Percentiles rank a stretch among this genome's conserved stretches.
Evolutionary conservation across 768 basidiomycete species (phyloP).

Genomic region (Cantharellus cinnabarinus): DNA sequence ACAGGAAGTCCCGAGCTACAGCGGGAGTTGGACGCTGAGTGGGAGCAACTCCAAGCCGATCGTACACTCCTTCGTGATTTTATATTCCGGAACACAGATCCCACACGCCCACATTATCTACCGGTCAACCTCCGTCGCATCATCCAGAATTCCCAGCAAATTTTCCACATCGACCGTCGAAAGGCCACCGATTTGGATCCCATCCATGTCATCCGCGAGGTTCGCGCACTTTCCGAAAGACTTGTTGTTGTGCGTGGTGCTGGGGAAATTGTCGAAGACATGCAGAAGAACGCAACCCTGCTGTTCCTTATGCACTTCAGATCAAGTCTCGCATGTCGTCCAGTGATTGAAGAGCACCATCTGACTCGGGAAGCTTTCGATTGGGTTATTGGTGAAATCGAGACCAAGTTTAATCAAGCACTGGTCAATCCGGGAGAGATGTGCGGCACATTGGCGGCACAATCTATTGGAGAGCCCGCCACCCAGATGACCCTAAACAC

Average conservation of each 20-base stretch:
- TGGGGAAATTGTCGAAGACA: slow-evolving; percentile 50
- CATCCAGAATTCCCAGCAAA: slow-evolving; percentile 84
- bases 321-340: slow-evolving; percentile 67
- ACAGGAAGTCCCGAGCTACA: slow-evolving; percentile 71
- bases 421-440: slow-evolving; percentile 90
- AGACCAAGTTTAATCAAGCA: slow-evolving; percentile 88
- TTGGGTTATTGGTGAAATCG: slow-evolving; percentile 93
- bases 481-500: slow-evolving; percentile 99
- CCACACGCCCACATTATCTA: slow-evolving; percentile 57
- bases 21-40: slow-evolving; percentile 65
- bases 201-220: slow-evolving; percentile 59
- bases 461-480: slow-evolving; percentile 98
- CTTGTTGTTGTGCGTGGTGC: slow-evolving; percentile 78
- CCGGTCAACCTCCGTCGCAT: slow-evolving; percentile 93
- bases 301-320: slow-evolving; percentile 89
- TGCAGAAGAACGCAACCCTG: slow-evolving; percentile 74
- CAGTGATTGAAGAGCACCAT: slow-evolving; percentile 74
- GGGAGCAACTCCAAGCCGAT: slow-evolving; percentile 41
- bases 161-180: slow-evolving; percentile 90
- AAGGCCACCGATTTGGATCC: slow-evolving; percentile 89
- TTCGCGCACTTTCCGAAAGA: slow-evolving; percentile 52
- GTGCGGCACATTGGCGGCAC: slow-evolving; percentile 94
- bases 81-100: slow-evolving; percentile 61
- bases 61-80: slow-evolving; percentile 59
- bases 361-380: slow-evolving; percentile 88